These are phyloP conservation scores for Botrytis aclada DNA, from an alignment of 2,329 filamentous ascomycete genomes.

Conservation along the genomic window DNA sequence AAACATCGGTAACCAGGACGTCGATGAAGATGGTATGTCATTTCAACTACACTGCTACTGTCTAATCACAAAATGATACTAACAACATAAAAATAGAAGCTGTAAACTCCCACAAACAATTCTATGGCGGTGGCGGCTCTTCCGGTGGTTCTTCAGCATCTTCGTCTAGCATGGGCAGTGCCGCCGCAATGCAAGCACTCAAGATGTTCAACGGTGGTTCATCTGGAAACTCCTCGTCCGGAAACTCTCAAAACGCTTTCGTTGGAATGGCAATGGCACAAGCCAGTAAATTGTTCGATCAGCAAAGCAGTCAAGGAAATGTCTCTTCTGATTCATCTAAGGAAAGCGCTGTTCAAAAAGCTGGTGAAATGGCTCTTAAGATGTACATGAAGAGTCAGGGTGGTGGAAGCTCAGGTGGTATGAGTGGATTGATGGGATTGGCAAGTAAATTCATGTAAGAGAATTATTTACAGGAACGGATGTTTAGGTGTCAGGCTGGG, in stretches of 20 bases:
- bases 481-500: neutral
- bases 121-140: conserved; percentile 58
- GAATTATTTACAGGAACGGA: neutral
- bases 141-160: conserved; percentile 44
- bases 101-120: conserved; percentile 70
- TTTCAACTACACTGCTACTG: neutral
- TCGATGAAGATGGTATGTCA: conserved; percentile 53
- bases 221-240: conserved; percentile 43
- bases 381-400: conserved; percentile 82
- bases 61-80: neutral
- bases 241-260: conserved; percentile 70
- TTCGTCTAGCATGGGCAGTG: conserved; percentile 59
- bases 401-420: conserved; percentile 42
- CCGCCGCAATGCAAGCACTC: conserved; percentile 77
- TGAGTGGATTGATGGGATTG: conserved; percentile 48
- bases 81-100: conserved; percentile 49
- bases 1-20: conserved; percentile 47
- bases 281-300: conserved; percentile 69
- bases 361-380: conserved; percentile 83
- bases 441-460: conserved; percentile 58
- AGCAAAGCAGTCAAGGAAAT: conserved; percentile 53
- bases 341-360: conserved; percentile 73
- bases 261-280: conserved; percentile 85
- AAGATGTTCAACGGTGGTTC: conserved; percentile 70
- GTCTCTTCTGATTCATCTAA: conserved; percentile 63